Conservation (phyloP, 1,284 basidiomycete species). For the Leccinum pallidistipes region DNA sequence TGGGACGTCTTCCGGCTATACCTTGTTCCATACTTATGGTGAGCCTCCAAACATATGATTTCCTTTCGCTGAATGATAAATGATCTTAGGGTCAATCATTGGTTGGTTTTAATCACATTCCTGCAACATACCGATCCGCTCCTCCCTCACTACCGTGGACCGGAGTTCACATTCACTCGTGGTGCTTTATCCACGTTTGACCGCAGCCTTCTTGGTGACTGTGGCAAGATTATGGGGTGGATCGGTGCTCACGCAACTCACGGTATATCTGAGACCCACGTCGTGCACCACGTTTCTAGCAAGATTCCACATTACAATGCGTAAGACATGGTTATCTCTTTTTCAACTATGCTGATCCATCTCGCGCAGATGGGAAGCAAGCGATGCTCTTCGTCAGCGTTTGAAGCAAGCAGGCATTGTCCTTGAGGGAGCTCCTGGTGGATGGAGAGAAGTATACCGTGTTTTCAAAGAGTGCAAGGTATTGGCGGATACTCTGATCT, state of each 20-base stretch:
- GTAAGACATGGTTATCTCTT: conserved; percentile 35
- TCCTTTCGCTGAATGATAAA: conserved; percentile 5
- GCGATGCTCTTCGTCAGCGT: conserved; percentile 82
- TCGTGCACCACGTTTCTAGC: conserved; percentile 87
- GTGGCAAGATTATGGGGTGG: conserved; percentile 73
- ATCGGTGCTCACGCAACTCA: conserved; percentile 79
- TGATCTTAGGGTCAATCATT: conserved; percentile 69
- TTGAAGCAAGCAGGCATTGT: conserved; percentile 64
- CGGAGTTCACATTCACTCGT: conserved; percentile 92
- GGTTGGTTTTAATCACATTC: conserved; percentile 92
- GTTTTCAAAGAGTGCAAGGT: conserved; percentile 78
- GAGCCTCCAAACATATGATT: conserved; percentile 15
- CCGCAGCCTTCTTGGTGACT: conserved; percentile 82
- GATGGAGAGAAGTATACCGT: conserved; percentile 79
- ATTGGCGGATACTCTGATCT: not conserved
- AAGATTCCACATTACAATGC: conserved; percentile 94
- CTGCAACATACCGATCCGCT: conserved; percentile 97
- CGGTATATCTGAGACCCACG: conserved; percentile 93
- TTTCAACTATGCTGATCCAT: not conserved
- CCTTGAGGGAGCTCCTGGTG: conserved; percentile 64
- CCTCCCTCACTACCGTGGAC: conserved; percentile 91
- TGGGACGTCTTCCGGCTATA: conserved; percentile 80
- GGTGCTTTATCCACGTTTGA: conserved; percentile 95
- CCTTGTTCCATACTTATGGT: conserved; percentile 89
- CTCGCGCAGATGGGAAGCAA: conserved; percentile 80